Evolutionary conservation across 176 grass and related monocot genomes (phyloP).

Genomic region (Oryza nivara): DNA sequence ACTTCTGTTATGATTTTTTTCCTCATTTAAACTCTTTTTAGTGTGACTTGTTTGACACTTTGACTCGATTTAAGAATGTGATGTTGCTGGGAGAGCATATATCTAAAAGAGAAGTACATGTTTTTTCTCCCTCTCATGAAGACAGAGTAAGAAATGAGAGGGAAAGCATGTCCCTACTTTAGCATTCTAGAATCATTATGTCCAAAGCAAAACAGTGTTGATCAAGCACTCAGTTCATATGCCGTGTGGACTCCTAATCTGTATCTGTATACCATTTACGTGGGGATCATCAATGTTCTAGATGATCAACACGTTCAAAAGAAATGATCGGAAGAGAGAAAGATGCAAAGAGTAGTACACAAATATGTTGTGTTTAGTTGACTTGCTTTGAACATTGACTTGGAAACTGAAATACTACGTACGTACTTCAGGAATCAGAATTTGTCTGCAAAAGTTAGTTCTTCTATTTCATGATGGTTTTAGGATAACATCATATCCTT

Average conservation of each 20-base stretch:
- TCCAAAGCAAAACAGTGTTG: conserved; percentile 29
- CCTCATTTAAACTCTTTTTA: neutral
- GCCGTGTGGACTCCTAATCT: neutral
- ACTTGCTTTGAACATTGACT: conserved; percentile 6
- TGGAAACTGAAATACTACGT: neutral
- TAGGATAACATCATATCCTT: neutral
- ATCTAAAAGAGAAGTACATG: neutral
- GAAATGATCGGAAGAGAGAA: neutral
- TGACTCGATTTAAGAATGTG: neutral
- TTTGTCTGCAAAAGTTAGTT: neutral
- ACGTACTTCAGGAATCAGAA: neutral
- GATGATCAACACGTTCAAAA: conserved; percentile 2
- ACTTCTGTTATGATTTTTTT: neutral
- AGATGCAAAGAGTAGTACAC: neutral
- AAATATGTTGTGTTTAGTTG: conserved; percentile 5
- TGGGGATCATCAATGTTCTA: neutral
- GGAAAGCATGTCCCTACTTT: conserved; percentile 16
- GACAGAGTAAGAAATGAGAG: conserved; percentile 34
- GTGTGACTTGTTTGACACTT: neutral
- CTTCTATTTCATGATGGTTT: neutral
- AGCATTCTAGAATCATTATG: conserved; percentile 26
- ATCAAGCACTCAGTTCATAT: neutral
- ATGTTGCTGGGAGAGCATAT: neutral
- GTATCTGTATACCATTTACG: neutral
- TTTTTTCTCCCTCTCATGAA: neutral